A percentile compares a stretch with the other conserved stretches of the same genome.
phyloP scores from a whole-genome alignment of 768 basidiomycete genomes.

The Lactarius hatsudake region DNA sequence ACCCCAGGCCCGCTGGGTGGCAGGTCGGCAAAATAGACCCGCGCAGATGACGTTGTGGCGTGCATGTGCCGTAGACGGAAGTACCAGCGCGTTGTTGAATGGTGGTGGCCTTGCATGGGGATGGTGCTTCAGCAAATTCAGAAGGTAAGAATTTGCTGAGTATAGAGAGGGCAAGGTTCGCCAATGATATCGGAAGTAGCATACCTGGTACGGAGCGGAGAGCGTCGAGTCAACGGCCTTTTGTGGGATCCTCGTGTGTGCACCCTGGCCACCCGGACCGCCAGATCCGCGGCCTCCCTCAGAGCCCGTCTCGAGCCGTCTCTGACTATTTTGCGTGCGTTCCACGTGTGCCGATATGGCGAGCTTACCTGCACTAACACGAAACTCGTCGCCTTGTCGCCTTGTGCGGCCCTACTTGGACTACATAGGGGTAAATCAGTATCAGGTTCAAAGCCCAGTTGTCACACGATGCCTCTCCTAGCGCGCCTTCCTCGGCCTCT shows the following conservation, averaged over 20 bases:
- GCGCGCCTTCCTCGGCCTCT: no score
- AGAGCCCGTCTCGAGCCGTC: no score
- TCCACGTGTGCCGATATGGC: no score
- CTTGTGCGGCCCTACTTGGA: no score
- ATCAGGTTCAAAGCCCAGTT: no score
- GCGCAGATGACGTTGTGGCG: constrained; percentile 50
- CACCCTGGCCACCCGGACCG: not conserved
- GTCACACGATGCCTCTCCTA: no score
- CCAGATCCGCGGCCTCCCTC: no score
- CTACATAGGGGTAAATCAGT: no score
- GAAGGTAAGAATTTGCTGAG: constrained; percentile 12
- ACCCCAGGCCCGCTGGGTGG: constrained; percentile 23
- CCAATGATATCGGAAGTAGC: constrained; percentile 18
- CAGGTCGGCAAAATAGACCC: constrained; percentile 58
- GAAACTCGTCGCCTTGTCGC: no score
- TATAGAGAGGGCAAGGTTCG: constrained; percentile 17
- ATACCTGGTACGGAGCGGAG: constrained; percentile 1
- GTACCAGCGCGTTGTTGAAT: constrained; percentile 33
- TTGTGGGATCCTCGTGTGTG: not conserved
- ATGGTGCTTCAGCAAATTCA: not conserved
- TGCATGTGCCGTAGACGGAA: constrained; percentile 70
- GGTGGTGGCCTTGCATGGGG: constrained; percentile 11
- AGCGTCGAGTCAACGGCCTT: not conserved
- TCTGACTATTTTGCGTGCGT: no score
- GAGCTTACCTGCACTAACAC: no score